Evolutionary conservation across 139 green algal species (phyloP).

Genomic region (Zygnema cylindricum): DNA sequence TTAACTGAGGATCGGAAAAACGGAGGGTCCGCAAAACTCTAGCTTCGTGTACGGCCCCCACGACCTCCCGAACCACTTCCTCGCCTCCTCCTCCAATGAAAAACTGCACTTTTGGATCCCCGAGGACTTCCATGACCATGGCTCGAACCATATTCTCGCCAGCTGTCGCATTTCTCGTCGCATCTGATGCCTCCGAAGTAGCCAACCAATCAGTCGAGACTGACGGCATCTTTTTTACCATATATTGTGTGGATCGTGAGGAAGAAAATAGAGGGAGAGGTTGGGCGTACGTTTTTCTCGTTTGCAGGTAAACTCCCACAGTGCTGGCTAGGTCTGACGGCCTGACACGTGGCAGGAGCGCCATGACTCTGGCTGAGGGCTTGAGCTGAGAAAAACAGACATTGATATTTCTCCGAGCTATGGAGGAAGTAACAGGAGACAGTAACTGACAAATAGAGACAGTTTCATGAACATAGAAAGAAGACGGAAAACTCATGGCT

Average conservation of each 20-base stretch:
- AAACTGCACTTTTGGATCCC: neutral
- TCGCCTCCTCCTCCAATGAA: neutral
- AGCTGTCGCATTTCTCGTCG: neutral
- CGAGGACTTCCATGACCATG: neutral
- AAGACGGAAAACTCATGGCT: neutral
- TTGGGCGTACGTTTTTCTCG: neutral
- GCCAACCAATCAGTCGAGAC: neutral
- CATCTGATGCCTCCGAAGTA: neutral
- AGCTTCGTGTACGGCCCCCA: neutral
- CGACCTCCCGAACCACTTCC: neutral
- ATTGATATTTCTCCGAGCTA: neutral
- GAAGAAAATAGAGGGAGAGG: neutral
- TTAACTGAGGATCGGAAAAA: no score
- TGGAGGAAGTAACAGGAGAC: neutral
- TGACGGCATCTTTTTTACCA: neutral
- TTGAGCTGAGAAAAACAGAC: neutral
- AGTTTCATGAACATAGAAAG: neutral
- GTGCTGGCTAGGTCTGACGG: neutral
- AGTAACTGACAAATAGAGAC: neutral
- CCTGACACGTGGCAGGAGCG: neutral
- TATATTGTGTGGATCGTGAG: neutral
- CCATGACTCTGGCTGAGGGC: neutral
- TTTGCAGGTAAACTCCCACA: neutral
- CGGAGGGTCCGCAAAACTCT: neutral
- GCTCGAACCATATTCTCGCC: neutral